Percentiles rank a stretch among this genome's conserved stretches.
Evolutionary conservation across 2,329 filamentous ascomycete genomes (phyloP).

Genomic region (Monilinia fructicola): DNA sequence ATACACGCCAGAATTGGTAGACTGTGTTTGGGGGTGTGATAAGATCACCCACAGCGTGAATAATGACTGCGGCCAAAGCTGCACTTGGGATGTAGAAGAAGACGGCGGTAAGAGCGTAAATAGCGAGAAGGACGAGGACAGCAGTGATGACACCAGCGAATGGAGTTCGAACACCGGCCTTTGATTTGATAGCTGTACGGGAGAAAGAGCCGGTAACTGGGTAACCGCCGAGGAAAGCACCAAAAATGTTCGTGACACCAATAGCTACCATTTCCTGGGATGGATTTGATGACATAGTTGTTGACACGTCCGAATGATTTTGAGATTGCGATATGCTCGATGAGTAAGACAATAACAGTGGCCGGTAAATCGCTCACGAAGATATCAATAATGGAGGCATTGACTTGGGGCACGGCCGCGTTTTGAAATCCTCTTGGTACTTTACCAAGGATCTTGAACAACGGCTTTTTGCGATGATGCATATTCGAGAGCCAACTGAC

Average conservation of each 20-base stretch:
- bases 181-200: conserved; percentile 94
- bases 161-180: conserved; percentile 89
- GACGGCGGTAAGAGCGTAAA: conserved; percentile 82
- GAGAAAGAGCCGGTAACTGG: conserved; percentile 95
- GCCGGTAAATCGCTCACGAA: conserved; percentile 76
- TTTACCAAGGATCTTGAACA: conserved; percentile 70
- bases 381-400: conserved; percentile 61
- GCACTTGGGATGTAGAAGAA: conserved; percentile 93
- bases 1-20: conserved; percentile 94
- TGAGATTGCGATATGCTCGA: conserved; percentile 95
- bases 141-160: conserved; percentile 89
- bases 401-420: conserved; percentile 70
- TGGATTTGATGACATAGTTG: conserved; percentile 94
- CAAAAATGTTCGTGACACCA: conserved; percentile 84
- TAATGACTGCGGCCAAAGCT: conserved; percentile 82
- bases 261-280: conserved; percentile 96
- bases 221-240: conserved; percentile 88
- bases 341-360: conserved; percentile 88
- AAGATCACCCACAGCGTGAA: conserved; percentile 90
- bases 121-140: conserved; percentile 79
- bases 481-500: conserved; percentile 85
- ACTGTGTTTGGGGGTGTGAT: conserved; percentile 88
- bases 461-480: conserved; percentile 59
- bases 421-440: conserved; percentile 88
- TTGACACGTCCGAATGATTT: conserved; percentile 96